phyloP scores from a whole-genome alignment of 306 rosid species.

The Ormosia semicastrata region DNA sequence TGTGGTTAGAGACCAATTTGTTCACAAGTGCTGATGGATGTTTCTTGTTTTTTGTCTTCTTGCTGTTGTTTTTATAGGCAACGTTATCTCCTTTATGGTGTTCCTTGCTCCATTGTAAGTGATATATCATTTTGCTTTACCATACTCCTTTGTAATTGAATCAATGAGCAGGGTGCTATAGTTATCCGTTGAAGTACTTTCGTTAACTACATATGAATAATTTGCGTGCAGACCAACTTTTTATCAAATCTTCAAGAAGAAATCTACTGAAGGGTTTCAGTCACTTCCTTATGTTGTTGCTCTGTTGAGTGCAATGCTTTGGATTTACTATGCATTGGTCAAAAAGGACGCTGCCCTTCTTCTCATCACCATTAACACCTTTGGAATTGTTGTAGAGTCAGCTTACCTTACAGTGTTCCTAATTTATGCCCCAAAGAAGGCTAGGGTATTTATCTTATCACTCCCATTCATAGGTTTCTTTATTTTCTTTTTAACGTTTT shows the following conservation, averaged over 20 bases:
- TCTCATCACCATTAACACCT: slow-evolving; percentile 83
- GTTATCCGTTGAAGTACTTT: neutral
- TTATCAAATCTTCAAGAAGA: slow-evolving; percentile 71
- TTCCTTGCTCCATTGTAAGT: slow-evolving; percentile 93
- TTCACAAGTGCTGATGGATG: slow-evolving; percentile 14
- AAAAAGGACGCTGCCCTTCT: slow-evolving; percentile 62
- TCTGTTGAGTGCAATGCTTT: slow-evolving; percentile 80
- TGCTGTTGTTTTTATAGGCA: slow-evolving; percentile 50
- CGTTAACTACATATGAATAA: neutral
- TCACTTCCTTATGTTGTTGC: slow-evolving; percentile 84
- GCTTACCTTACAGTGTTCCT: slow-evolving; percentile 59
- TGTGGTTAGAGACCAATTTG: neutral
- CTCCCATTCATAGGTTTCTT: neutral
- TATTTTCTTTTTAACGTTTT: neutral
- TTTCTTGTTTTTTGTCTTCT: neutral
- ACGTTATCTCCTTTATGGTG: slow-evolving; percentile 77
- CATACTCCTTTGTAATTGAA: neutral
- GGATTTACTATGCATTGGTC: slow-evolving; percentile 84
- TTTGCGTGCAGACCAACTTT: slow-evolving; percentile 73
- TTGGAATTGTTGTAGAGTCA: slow-evolving; percentile 73
- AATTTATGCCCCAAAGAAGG: slow-evolving; percentile 57
- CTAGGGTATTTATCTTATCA: slow-evolving; percentile 48
- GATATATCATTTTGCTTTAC: neutral
- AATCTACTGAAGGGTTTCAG: slow-evolving; percentile 79
- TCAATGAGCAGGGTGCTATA: neutral